These are phyloP conservation scores for Madurella mycetomatis DNA, from an alignment of 2,329 filamentous ascomycete genomes.

Conservation along the genomic window DNA sequence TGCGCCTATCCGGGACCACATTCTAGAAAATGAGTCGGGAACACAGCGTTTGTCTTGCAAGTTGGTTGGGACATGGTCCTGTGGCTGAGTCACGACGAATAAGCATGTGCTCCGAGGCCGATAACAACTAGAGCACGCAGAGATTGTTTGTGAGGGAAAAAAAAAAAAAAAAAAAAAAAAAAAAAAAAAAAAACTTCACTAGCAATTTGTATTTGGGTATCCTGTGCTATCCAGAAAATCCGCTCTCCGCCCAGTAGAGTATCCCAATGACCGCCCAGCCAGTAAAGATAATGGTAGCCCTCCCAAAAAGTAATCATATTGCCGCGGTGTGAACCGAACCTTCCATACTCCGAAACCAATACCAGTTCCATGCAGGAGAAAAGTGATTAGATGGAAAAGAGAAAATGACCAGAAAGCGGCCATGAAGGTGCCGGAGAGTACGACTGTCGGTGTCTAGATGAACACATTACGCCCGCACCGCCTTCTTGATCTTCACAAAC, in stretches of 20 bases:
- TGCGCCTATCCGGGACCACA: too few relatives aligned
- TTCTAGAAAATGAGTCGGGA: too few relatives aligned
- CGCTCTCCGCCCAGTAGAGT: not conserved
- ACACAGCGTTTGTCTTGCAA: too few relatives aligned
- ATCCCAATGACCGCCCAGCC: not conserved
- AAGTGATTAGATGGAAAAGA: not conserved
- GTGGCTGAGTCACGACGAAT: too few relatives aligned
- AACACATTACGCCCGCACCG: slow-evolving; percentile 22
- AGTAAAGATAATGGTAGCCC: not conserved
- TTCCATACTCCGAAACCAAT: not conserved
- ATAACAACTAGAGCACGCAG: not conserved
- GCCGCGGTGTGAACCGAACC: not conserved
- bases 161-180: not conserved
- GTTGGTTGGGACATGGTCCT: too few relatives aligned
- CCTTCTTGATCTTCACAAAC: slow-evolving; percentile 50
- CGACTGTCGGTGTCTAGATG: not conserved
- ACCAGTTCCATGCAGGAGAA: not conserved
- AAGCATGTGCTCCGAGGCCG: too few relatives aligned
- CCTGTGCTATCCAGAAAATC: not conserved
- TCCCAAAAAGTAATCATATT: not conserved
- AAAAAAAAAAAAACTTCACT: not conserved
- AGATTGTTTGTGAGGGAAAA: too few relatives aligned
- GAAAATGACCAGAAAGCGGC: not conserved
- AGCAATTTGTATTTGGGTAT: not conserved
- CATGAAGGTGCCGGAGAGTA: not conserved